Evolutionary conservation across 2,329 filamentous ascomycete species (phyloP).

Genomic region (Scopulariopsis brevicaulis): DNA sequence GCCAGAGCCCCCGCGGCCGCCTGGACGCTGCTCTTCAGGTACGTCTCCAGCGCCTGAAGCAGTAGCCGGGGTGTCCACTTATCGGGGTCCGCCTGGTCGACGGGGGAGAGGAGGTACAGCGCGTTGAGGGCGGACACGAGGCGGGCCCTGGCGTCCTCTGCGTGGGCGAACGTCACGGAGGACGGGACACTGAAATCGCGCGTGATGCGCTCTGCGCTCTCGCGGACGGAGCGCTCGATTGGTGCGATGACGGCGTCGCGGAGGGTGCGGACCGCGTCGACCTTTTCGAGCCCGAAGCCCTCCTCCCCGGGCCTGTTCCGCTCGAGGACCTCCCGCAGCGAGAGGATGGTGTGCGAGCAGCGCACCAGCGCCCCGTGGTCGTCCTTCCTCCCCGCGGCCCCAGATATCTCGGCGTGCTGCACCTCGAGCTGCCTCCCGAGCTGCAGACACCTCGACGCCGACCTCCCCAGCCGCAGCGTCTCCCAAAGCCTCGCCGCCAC

Average conservation of each 20-base stretch:
- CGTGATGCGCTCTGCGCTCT: constrained; percentile 65
- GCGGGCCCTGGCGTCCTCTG: constrained; percentile 63
- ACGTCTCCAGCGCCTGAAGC: constrained; percentile 66
- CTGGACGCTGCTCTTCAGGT: constrained; percentile 71
- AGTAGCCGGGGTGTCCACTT: constrained; percentile 59
- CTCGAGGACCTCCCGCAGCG: constrained; percentile 60
- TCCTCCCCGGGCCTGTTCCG: constrained; percentile 60
- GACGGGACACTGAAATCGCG: constrained; percentile 66
- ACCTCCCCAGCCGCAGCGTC: constrained; percentile 64
- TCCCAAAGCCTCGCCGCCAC: constrained; percentile 72
- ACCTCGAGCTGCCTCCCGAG: constrained; percentile 78
- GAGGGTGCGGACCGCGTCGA: constrained; percentile 62
- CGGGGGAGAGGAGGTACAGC: constrained; percentile 72
- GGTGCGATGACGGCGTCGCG: constrained; percentile 59
- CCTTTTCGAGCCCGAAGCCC: constrained; percentile 61
- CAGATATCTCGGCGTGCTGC: constrained; percentile 61
- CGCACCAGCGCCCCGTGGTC: constrained; percentile 73
- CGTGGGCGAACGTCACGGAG: constrained; percentile 47
- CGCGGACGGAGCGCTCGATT: constrained; percentile 61
- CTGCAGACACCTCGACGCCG: constrained; percentile 67
- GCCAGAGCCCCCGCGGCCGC: constrained; percentile 65
- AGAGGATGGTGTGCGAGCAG: constrained; percentile 69
- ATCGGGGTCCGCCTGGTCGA: constrained; percentile 32
- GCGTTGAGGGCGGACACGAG: constrained; percentile 64
- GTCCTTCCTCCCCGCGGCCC: constrained; percentile 37